These are phyloP conservation scores for Trichosporon sp. DNA, from an alignment of 1,284 basidiomycete genomes.

Conservation along the genomic window DNA sequence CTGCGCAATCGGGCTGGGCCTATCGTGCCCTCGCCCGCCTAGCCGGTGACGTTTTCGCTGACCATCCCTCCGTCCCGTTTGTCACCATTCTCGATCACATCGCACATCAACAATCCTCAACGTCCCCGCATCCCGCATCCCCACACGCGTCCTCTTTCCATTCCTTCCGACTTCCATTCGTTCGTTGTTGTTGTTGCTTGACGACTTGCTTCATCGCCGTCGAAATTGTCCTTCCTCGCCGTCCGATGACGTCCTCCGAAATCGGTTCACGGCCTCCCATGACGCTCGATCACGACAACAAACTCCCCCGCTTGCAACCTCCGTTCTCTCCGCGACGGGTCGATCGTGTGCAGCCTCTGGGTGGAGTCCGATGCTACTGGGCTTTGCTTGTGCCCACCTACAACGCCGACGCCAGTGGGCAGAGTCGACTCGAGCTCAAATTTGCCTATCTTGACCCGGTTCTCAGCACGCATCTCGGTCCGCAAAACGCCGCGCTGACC, in stretches of 20 bases:
- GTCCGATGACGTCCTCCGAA: neutral
- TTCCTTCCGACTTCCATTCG: neutral
- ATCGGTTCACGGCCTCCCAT: conserved; percentile 45
- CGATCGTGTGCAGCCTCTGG: conserved; percentile 24
- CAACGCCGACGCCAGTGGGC: conserved; percentile 9
- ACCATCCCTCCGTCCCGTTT: neutral
- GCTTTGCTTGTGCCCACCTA: conserved; percentile 34
- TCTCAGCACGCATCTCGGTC: conserved; percentile 66
- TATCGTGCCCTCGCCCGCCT: too few species aligned
- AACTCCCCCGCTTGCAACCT: neutral
- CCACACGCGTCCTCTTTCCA: neutral
- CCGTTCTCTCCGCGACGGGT: neutral
- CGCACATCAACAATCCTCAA: neutral
- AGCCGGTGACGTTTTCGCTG: conserved; percentile 1
- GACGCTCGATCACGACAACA: conserved; percentile 1
- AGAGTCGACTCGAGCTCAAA: conserved; percentile 54
- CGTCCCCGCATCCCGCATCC: neutral
- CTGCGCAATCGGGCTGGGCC: too few species aligned
- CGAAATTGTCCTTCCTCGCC: neutral
- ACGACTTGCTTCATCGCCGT: neutral
- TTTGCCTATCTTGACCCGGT: conserved; percentile 89
- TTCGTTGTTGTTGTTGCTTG: neutral
- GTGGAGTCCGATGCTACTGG: conserved; percentile 44
- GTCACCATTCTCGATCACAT: conserved; percentile 1
- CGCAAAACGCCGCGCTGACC: conserved; percentile 63